Conservation (phyloP, 1,139 yeast genomes). For the Schwanniomyces etchellsii region DNA sequence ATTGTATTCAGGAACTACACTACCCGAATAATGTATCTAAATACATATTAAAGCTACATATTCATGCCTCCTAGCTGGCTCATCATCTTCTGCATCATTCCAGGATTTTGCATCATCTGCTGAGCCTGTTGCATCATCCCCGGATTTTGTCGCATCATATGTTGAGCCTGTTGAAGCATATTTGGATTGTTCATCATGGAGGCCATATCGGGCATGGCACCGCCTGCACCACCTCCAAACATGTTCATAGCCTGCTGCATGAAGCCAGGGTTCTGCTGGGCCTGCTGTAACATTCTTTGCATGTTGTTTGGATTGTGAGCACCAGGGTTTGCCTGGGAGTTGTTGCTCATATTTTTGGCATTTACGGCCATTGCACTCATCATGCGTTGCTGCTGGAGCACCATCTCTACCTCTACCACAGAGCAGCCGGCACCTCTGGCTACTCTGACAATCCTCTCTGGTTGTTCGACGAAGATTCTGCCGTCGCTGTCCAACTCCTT, state of each 20-base stretch:
- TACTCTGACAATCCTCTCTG: slow-evolving; percentile 80
- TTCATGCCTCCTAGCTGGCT: slow-evolving; percentile 49
- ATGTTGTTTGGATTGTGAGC: slow-evolving; percentile 31
- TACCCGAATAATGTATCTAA: too few species aligned
- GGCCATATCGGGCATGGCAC: slow-evolving; percentile 45
- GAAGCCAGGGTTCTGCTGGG: slow-evolving; percentile 45
- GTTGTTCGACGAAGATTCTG: slow-evolving; percentile 69
- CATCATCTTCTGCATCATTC: slow-evolving; percentile 74
- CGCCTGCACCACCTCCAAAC: slow-evolving; percentile 49
- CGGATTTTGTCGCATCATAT: slow-evolving; percentile 67
- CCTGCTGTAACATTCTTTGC: slow-evolving; percentile 47
- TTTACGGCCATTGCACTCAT: slow-evolving; percentile 91
- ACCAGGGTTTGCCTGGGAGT: slow-evolving; percentile 44
- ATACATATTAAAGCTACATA: too few species aligned
- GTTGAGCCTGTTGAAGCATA: slow-evolving; percentile 44
- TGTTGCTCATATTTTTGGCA: slow-evolving; percentile 43
- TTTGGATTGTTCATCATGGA: slow-evolving; percentile 46
- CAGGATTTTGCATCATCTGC: slow-evolving; percentile 51
- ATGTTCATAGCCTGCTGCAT: slow-evolving; percentile 52
- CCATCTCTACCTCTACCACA: slow-evolving; percentile 90
- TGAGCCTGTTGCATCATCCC: slow-evolving; percentile 61
- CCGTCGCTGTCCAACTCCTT: slow-evolving; percentile 92
- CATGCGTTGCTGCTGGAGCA: slow-evolving; percentile 85
- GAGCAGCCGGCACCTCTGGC: slow-evolving; percentile 97
- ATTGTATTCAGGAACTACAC: too few species aligned